These are phyloP conservation scores for Phaeolepiota aurea DNA, from an alignment of 768 basidiomycete genomes.

Conservation along the genomic window DNA sequence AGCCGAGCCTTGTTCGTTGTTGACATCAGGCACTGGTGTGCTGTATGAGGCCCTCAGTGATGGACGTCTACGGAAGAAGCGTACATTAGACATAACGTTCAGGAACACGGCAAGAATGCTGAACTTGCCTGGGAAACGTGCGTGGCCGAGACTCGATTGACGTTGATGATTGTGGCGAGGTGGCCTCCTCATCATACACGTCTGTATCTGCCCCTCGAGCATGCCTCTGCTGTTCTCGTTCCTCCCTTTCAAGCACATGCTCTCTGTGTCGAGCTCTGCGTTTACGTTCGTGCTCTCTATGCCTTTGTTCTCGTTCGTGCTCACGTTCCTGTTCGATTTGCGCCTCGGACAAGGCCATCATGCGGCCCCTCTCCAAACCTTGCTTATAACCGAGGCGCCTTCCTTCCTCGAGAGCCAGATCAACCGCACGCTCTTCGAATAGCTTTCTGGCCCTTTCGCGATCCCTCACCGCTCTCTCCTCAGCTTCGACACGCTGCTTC, in stretches of 20 bases:
- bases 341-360: slow-evolving; percentile 7
- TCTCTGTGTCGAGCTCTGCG: not conserved
- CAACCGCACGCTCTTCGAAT: slow-evolving; percentile 36
- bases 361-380: slow-evolving; percentile 26
- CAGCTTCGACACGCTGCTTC: slow-evolving; percentile 38
- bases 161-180: not conserved
- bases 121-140: no score
- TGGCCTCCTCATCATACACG: not conserved
- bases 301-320: not conserved
- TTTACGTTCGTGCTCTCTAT: slow-evolving; percentile 1
- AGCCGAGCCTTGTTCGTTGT: slow-evolving; percentile 5
- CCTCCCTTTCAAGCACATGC: not conserved
- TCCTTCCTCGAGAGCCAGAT: slow-evolving; percentile 47
- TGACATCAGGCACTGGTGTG: slow-evolving; percentile 10
- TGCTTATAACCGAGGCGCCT: slow-evolving; percentile 41
- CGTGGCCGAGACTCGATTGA: no score
- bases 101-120: no score
- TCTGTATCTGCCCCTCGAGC: not conserved
- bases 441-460: slow-evolving; percentile 37
- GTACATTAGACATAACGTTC: no score
- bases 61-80: not conserved
- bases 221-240: no score
- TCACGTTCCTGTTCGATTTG: slow-evolving; percentile 5
- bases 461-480: slow-evolving; percentile 34
- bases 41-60: not conserved